Conservation (phyloP, 1,284 basidiomycete species). For the Leccinum angustisporum region DNA sequence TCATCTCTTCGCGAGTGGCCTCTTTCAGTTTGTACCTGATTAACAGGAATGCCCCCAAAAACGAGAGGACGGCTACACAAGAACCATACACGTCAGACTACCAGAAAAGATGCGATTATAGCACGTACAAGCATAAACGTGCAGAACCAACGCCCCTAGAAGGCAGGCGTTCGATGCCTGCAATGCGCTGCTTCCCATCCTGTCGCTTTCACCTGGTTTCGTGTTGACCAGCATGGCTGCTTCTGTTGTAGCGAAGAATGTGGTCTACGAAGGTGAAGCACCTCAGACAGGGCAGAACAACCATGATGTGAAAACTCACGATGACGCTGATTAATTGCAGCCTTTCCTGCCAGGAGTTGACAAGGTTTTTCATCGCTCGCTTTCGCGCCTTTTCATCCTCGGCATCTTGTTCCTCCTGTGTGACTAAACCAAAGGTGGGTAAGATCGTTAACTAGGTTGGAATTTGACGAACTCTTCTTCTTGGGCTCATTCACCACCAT, state of each 20-base stretch:
- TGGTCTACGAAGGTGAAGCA: conserved; percentile 42
- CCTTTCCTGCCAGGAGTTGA: conserved; percentile 60
- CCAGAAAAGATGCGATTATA: background rate
- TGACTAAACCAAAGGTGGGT: conserved; percentile 31
- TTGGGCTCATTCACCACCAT: conserved; percentile 9
- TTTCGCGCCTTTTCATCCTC: conserved; percentile 45
- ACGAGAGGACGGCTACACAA: conserved; percentile 52
- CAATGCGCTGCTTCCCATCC: conserved; percentile 15
- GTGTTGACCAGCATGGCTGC: conserved; percentile 49
- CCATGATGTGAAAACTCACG: conserved; percentile 35
- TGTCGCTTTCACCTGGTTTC: conserved; percentile 29
- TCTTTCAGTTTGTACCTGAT: conserved; percentile 54
- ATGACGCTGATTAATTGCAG: conserved; percentile 60
- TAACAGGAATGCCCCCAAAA: conserved; percentile 56
- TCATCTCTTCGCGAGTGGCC: conserved; percentile 44
- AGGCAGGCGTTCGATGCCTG: conserved; percentile 48
- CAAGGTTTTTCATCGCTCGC: conserved; percentile 48
- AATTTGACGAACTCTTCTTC: conserved; percentile 22
- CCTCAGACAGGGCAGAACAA: background rate
- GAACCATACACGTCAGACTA: background rate
- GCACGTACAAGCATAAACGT: conserved; percentile 51
- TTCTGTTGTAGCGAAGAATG: conserved; percentile 62
- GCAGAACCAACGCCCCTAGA: conserved; percentile 51
- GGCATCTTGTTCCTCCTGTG: conserved; percentile 49
- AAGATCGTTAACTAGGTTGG: background rate